These are phyloP conservation scores for Colletotrichum tofieldiae DNA, from an alignment of 2,329 filamentous ascomycete species.

Conservation along the genomic window DNA sequence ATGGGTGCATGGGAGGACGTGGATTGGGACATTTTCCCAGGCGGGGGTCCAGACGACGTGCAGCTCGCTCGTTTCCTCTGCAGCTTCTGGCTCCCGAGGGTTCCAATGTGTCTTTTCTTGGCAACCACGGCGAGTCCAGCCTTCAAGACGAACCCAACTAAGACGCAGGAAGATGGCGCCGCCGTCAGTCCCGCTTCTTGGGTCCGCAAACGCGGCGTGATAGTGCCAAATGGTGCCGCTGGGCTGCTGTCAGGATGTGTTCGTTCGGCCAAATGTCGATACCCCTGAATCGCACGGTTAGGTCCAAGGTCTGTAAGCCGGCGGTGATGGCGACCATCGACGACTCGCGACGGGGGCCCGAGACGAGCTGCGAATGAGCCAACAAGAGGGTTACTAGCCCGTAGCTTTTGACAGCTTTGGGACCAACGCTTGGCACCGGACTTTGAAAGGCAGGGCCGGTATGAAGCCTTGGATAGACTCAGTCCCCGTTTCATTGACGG, in stretches of 20 bases:
- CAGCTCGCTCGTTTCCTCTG: slow-evolving; percentile 36
- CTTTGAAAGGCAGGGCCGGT: background rate
- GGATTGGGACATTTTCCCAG: slow-evolving; percentile 18
- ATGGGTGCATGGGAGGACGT: slow-evolving; percentile 34
- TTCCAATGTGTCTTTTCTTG: slow-evolving; percentile 24
- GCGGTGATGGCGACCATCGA: slow-evolving; percentile 21
- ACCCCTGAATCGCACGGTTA: slow-evolving; percentile 28
- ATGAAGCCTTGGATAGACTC: background rate
- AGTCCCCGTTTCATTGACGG: background rate
- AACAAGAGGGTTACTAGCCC: slow-evolving; percentile 17
- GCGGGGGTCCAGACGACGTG: slow-evolving; percentile 31
- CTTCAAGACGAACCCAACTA: slow-evolving; percentile 18
- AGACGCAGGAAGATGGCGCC: slow-evolving; percentile 15
- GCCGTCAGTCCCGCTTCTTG: slow-evolving; percentile 25
- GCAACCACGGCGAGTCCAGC: slow-evolving; percentile 21
- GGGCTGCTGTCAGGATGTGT: slow-evolving; percentile 24
- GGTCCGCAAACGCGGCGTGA: slow-evolving; percentile 20
- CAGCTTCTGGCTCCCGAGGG: slow-evolving; percentile 31
- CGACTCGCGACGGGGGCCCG: slow-evolving; percentile 21
- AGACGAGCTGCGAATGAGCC: slow-evolving; percentile 7
- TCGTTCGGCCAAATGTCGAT: slow-evolving; percentile 18
- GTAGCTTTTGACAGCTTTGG: slow-evolving; percentile 8
- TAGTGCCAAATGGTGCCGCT: slow-evolving; percentile 26
- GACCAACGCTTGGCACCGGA: slow-evolving; percentile 4
- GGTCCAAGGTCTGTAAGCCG: slow-evolving; percentile 20